A percentile compares a stretch with the other conserved stretches of the same genome.
Conservation (phyloP, 2,329 filamentous ascomycete genomes). For the Pseudocercospora crystallina region DNA sequence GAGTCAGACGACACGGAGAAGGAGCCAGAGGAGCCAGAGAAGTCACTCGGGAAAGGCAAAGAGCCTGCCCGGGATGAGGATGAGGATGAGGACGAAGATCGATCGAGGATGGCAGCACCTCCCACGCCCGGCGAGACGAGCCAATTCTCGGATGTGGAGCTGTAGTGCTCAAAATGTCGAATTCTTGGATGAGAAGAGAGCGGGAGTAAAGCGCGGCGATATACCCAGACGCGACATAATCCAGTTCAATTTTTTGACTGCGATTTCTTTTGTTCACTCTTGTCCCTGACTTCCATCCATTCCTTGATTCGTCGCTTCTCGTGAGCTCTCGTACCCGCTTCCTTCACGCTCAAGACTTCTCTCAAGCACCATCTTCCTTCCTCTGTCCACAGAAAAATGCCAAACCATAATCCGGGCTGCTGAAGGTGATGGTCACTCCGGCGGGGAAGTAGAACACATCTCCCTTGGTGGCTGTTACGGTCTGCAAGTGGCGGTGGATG, state of each 20-base stretch:
- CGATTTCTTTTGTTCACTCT: too few species aligned
- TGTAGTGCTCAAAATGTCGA: slow-evolving; percentile 4
- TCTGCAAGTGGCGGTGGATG: too few species aligned
- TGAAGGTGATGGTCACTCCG: slow-evolving; percentile 65
- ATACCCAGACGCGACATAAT: background rate
- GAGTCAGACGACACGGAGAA: slow-evolving; percentile 27
- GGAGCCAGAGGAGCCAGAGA: slow-evolving; percentile 27
- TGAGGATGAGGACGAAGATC: slow-evolving; percentile 1
- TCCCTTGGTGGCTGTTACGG: too few species aligned
- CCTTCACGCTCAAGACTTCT: background rate
- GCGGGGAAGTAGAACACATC: slow-evolving; percentile 63
- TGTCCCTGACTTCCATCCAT: too few species aligned
- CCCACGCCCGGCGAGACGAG: slow-evolving; percentile 24
- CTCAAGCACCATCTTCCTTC: slow-evolving; percentile 27
- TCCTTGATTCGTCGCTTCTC: too few species aligned
- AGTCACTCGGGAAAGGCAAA: slow-evolving; percentile 22
- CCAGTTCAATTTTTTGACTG: background rate
- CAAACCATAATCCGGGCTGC: slow-evolving; percentile 31
- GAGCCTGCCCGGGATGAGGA: slow-evolving; percentile 15
- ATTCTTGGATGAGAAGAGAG: too few species aligned
- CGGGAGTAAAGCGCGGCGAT: too few species aligned
- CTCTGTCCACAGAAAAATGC: slow-evolving; percentile 30
- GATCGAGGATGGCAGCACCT: slow-evolving; percentile 5
- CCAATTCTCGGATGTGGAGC: slow-evolving; percentile 31
- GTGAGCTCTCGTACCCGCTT: too few species aligned